Percentiles rank a stretch among this genome's conserved stretches.
These are phyloP conservation scores for Cylindrotheca closterium DNA, from an alignment of 108 stramenopile genomes.

Conservation along the genomic window DNA sequence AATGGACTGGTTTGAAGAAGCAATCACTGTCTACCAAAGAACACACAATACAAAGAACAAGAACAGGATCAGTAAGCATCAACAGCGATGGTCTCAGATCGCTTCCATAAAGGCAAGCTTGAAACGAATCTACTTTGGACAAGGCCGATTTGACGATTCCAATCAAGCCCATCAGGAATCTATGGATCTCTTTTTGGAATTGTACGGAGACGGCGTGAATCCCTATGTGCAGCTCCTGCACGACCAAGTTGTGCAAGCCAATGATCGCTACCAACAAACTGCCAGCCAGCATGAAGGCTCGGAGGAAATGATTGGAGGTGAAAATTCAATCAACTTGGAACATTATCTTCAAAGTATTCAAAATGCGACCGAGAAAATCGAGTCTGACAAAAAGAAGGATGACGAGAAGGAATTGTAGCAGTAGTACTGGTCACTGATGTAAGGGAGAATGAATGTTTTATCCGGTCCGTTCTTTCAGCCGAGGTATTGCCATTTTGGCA, in stretches of 20 bases:
- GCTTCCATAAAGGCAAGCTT: slow-evolving; percentile 8
- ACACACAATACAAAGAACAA: too few species aligned
- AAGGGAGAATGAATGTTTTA: too few species aligned
- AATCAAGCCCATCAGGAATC: background rate
- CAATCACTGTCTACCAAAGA: background rate
- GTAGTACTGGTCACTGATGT: too few species aligned
- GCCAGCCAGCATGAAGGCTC: background rate
- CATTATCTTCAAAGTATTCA: slow-evolving; percentile 1
- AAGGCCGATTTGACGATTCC: slow-evolving; percentile 13
- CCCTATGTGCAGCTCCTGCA: slow-evolving; percentile 4
- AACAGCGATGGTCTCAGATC: background rate
- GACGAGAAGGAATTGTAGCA: too few species aligned
- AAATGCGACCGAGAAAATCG: slow-evolving; percentile 12
- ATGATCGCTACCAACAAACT: background rate
- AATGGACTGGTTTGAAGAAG: slow-evolving; percentile 11
- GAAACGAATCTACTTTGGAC: slow-evolving; percentile 3
- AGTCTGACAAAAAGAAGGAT: too few species aligned
- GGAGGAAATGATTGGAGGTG: background rate
- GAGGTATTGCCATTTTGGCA: too few species aligned
- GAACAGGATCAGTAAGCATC: background rate
- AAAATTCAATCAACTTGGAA: slow-evolving; percentile 2
- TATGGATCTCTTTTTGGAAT: slow-evolving; percentile 10
- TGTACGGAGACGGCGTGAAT: slow-evolving; percentile 29
- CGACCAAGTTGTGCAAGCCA: background rate
- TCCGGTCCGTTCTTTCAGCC: too few species aligned